phyloP scores from a whole-genome alignment of 768 basidiomycete species.

The Mycena capillaripes region DNA sequence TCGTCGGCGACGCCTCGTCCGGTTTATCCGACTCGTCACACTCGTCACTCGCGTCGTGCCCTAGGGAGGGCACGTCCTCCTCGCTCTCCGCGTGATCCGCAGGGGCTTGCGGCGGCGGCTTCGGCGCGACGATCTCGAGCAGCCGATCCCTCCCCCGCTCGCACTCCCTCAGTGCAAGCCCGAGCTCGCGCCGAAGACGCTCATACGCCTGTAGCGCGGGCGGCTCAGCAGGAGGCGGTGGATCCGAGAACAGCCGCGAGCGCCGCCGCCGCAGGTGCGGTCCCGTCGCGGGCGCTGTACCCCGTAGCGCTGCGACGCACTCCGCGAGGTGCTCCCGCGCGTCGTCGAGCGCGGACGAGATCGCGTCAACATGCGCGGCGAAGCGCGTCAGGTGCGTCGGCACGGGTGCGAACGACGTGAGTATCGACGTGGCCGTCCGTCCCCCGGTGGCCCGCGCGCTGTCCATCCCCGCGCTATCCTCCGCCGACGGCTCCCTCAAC shows the following conservation, averaged over 20 bases:
- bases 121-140: constrained; percentile 68
- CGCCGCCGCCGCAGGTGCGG: constrained; percentile 33
- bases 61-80: constrained; percentile 64
- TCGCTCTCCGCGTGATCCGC: constrained; percentile 55
- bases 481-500: constrained; percentile 8
- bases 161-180: constrained; percentile 84
- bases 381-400: constrained; percentile 79
- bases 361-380: constrained; percentile 79
- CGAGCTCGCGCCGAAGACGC: constrained; percentile 80
- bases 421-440: constrained; percentile 21
- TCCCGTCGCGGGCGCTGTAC: constrained; percentile 47
- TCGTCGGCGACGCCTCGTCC: constrained; percentile 54
- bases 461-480: constrained; percentile 18
- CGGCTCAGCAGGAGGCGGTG: constrained; percentile 47
- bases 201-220: constrained; percentile 81
- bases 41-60: constrained; percentile 58
- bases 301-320: constrained; percentile 71
- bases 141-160: constrained; percentile 82
- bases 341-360: constrained; percentile 77
- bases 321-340: constrained; percentile 76
- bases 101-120: constrained; percentile 43
- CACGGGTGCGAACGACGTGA: constrained; percentile 77
- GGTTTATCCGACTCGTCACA: constrained; percentile 61
- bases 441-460: constrained; percentile 39
- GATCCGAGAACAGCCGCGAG: constrained; percentile 31